phyloP scores from a whole-genome alignment of 2,329 filamentous ascomycete species.

The Periconia sp. region DNA sequence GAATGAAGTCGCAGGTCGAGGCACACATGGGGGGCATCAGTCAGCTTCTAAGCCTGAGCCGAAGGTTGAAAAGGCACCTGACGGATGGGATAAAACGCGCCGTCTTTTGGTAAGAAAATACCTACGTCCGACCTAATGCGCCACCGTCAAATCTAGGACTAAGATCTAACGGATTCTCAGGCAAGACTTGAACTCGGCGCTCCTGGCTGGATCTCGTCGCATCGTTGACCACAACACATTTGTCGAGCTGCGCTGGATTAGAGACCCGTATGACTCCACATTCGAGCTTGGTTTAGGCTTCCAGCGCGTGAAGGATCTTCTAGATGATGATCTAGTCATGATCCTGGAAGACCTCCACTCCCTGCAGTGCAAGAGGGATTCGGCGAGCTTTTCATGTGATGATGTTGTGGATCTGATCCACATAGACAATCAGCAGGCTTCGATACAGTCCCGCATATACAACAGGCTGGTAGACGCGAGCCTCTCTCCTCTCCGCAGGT shows the following conservation, averaged over 20 bases:
- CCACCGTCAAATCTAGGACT: neutral
- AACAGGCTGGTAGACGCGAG: conserved; percentile 1
- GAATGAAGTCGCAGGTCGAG: conserved; percentile 1
- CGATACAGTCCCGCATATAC: conserved; percentile 1
- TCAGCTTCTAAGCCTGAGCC: neutral
- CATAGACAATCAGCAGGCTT: conserved; percentile 1
- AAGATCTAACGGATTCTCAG: conserved; percentile 1
- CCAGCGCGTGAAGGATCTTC: neutral
- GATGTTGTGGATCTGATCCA: conserved; percentile 1
- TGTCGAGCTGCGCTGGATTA: neutral
- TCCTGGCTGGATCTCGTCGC: conserved; percentile 1
- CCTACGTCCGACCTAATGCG: neutral
- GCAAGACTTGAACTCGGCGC: neutral
- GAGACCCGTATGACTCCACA: neutral
- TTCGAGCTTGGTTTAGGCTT: conserved; percentile 1
- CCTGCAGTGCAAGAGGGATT: neutral
- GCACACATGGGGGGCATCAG: conserved; percentile 1
- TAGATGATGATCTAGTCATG: neutral
- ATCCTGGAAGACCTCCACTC: conserved; percentile 1
- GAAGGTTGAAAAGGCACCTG: conserved; percentile 1
- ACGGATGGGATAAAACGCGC: conserved; percentile 1
- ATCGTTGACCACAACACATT: conserved; percentile 2
- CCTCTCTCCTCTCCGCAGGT: neutral
- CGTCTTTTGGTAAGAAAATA: neutral
- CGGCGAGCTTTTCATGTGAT: neutral